phyloP scores from a whole-genome alignment of 148 eudicot species.

The Chenopodium album region DNA sequence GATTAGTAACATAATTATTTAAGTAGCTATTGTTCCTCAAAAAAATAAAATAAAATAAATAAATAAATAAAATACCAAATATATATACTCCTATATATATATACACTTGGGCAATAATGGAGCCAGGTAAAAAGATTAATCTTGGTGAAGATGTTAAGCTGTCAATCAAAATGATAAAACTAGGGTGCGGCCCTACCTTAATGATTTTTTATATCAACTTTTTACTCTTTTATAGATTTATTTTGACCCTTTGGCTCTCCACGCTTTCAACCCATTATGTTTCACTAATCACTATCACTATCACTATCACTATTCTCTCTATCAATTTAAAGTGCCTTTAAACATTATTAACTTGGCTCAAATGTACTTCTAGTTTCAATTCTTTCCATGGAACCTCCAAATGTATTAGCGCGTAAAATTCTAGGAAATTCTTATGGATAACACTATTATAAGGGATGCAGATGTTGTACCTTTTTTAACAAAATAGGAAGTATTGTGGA shows the following conservation, averaged over 20 bases:
- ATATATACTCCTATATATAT: no score
- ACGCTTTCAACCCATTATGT: slow-evolving; percentile 21
- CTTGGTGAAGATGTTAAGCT: slow-evolving; percentile 16
- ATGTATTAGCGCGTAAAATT: no score
- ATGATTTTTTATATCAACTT: slow-evolving; percentile 27
- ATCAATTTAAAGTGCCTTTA: neutral
- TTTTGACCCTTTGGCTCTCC: slow-evolving; percentile 24
- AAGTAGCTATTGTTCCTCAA: no score
- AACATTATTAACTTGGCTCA: neutral
- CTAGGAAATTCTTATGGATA: no score
- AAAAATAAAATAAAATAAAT: no score
- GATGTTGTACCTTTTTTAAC: no score
- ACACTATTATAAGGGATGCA: no score
- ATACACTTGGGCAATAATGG: neutral
- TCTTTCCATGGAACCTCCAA: neutral
- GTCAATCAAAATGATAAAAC: slow-evolving; percentile 18
- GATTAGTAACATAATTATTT: no score
- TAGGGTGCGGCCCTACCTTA: slow-evolving; percentile 5
- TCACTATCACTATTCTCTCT: neutral
- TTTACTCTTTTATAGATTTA: slow-evolving; percentile 4
- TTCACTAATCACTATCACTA: slow-evolving; percentile 4
- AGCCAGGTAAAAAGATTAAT: slow-evolving; percentile 5
- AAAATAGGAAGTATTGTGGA: no score
- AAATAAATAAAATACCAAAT: no score
- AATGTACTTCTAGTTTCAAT: no score